Evolutionary conservation across 2,329 filamentous ascomycete species (phyloP).

Genomic region (Arthrobotrys musiformis): DNA sequence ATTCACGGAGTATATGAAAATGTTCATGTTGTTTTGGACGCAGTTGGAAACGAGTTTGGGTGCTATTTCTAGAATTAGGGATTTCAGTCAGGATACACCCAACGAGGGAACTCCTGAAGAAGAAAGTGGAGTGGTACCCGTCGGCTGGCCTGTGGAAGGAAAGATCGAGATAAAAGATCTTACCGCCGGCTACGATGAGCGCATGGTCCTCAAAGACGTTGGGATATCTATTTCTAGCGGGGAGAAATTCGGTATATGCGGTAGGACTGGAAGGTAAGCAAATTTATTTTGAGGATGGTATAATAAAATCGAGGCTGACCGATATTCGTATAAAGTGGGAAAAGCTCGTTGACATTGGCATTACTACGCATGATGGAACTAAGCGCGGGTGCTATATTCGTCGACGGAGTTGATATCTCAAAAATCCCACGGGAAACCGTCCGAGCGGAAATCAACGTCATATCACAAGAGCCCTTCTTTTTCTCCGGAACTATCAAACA

Average conservation of each 20-base stretch:
- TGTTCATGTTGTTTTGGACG: constrained; percentile 62
- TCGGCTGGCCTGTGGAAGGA: constrained; percentile 61
- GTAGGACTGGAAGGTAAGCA: constrained; percentile 67
- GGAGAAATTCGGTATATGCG: constrained; percentile 67
- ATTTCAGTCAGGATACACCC: constrained; percentile 59
- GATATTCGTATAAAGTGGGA: constrained; percentile 65
- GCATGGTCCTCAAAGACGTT: constrained; percentile 59
- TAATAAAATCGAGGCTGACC: no score
- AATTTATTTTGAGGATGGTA: background rate
- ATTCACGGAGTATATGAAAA: constrained; percentile 60
- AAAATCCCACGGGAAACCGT: constrained; percentile 64
- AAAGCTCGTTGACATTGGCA: constrained; percentile 66
- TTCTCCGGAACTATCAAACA: constrained; percentile 66
- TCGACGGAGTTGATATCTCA: constrained; percentile 67
- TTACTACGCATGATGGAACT: constrained; percentile 67
- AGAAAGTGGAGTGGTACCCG: constrained; percentile 54
- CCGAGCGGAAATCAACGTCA: constrained; percentile 65
- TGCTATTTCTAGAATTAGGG: constrained; percentile 62
- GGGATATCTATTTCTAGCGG: constrained; percentile 62
- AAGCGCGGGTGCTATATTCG: constrained; percentile 63
- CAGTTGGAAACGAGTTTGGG: constrained; percentile 62
- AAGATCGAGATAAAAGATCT: constrained; percentile 61
- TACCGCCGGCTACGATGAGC: constrained; percentile 60
- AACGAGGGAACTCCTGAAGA: constrained; percentile 59
- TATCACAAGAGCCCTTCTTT: constrained; percentile 69